A percentile compares a stretch with the other conserved stretches of the same genome.
These are phyloP conservation scores for Bipolaris zeicola DNA, from an alignment of 2,329 filamentous ascomycete genomes.

Conservation along the genomic window DNA sequence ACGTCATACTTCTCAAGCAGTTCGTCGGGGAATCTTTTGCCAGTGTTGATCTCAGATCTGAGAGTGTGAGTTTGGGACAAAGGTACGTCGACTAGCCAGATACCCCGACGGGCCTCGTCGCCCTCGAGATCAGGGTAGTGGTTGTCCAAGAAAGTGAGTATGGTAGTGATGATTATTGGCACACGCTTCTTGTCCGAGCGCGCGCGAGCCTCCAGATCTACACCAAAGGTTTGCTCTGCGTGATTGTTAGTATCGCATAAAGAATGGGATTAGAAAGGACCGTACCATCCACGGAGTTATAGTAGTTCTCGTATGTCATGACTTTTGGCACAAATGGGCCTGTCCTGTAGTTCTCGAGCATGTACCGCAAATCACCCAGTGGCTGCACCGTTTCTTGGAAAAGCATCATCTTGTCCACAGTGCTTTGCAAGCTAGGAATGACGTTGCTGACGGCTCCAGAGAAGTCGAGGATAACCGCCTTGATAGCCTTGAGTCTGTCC, in stretches of 20 bases:
- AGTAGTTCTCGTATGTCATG: constrained; percentile 97
- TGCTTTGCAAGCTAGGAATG: constrained; percentile 92
- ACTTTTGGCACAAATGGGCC: constrained; percentile 91
- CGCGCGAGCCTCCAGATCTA: constrained; percentile 94
- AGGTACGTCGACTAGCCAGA: constrained; percentile 94
- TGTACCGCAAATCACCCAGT: constrained; percentile 83
- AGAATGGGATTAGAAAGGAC: not conserved
- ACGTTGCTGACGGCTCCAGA: constrained; percentile 97
- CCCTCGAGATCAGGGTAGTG: constrained; percentile 98
- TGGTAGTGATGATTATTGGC: constrained; percentile 86
- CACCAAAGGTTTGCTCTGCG: constrained; percentile 90
- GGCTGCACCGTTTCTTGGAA: constrained; percentile 99
- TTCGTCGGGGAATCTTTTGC: constrained; percentile 76
- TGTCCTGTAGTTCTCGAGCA: constrained; percentile 95
- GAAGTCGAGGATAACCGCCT: constrained; percentile 96
- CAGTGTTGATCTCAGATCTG: constrained; percentile 82
- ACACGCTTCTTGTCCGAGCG: constrained; percentile 95
- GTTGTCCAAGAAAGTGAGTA: constrained; percentile 93
- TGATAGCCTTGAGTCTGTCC: constrained; percentile 95
- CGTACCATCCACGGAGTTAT: constrained; percentile 85
- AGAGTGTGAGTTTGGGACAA: constrained; percentile 83
- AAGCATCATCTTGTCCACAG: constrained; percentile 97
- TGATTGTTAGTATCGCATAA: constrained; percentile 20
- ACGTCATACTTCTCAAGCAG: constrained; percentile 88
- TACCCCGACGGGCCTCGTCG: constrained; percentile 86